Evolutionary conservation across 352 stramenopile species (phyloP).

Genomic region (Phytopythium delawarense): DNA sequence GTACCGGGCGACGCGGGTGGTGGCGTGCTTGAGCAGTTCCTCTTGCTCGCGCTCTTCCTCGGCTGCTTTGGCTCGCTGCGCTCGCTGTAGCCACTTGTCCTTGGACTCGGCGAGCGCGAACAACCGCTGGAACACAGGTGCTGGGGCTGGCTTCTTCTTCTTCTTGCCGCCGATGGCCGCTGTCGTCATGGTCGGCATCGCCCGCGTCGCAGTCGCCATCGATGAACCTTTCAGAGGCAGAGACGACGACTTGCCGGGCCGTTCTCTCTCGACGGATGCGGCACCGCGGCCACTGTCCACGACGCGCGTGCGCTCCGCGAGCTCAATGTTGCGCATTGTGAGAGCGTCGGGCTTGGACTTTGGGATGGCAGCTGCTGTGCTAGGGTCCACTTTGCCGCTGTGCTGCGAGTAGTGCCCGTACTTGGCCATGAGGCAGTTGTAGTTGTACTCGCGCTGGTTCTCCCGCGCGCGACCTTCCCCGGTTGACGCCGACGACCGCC

Average conservation of each 20-base stretch:
- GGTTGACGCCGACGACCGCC: background rate
- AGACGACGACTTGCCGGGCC: background rate
- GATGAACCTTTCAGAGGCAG: background rate
- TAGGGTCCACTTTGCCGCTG: slow-evolving; percentile 51
- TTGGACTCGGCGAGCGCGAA: slow-evolving; percentile 66
- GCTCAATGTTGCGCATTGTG: slow-evolving; percentile 31
- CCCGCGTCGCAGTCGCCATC: background rate
- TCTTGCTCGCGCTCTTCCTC: slow-evolving; percentile 48
- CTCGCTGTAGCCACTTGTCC: slow-evolving; percentile 70
- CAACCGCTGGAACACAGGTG: slow-evolving; percentile 53
- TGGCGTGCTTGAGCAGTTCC: background rate
- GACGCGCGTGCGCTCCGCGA: slow-evolving; percentile 26
- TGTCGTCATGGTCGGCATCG: slow-evolving; percentile 6
- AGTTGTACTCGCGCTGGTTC: slow-evolving; percentile 55
- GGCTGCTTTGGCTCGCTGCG: slow-evolving; percentile 59
- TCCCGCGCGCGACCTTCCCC: slow-evolving; percentile 30
- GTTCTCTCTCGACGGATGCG: background rate
- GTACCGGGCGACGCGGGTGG: background rate
- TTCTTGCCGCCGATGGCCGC: slow-evolving; percentile 20
- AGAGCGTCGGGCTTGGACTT: slow-evolving; percentile 18
- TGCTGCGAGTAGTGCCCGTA: slow-evolving; percentile 73
- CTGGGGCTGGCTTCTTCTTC: slow-evolving; percentile 22
- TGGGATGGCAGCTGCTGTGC: background rate
- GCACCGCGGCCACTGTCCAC: background rate
- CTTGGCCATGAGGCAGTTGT: slow-evolving; percentile 70